A percentile compares a stretch with the other conserved stretches of the same genome.
These are phyloP conservation scores for Przewalskia tangutica DNA, from an alignment of 257 asterid species.

Conservation along the genomic window DNA sequence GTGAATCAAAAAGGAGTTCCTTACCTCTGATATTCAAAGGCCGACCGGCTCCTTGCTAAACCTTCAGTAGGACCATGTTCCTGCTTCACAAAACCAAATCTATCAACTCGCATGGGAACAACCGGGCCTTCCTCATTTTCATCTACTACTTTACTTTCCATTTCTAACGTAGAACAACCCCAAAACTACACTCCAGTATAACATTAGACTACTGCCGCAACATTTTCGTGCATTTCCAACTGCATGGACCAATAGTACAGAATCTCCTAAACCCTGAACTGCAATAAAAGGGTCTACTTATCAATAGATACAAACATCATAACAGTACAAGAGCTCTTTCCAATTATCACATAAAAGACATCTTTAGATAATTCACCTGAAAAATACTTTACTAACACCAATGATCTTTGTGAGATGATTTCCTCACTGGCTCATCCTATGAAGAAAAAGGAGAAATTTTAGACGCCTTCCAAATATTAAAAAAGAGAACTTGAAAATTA, in stretches of 20 bases:
- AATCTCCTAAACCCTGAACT: conserved; percentile 8
- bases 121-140: conserved; percentile 38
- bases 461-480: not conserved
- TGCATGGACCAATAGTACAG: conserved; percentile 10
- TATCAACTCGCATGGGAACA: conserved; percentile 50
- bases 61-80: conserved; percentile 54
- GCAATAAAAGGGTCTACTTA: not conserved
- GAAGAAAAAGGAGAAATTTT: not conserved
- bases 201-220: conserved; percentile 13
- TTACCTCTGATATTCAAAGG: conserved; percentile 70
- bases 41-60: conserved; percentile 48
- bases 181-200: conserved; percentile 11
- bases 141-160: conserved; percentile 73
- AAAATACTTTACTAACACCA: conserved; percentile 3
- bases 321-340: not conserved
- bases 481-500: not conserved
- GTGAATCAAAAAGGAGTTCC: not conserved
- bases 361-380: not conserved
- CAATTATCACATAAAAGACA: not conserved
- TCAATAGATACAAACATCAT: not conserved
- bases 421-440: not conserved
- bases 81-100: conserved; percentile 70
- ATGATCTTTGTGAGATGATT: not conserved
- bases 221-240: conserved; percentile 14
- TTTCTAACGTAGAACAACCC: conserved; percentile 14